These are phyloP conservation scores for Solanum arcanum DNA, from an alignment of 257 asterid species.

Conservation along the genomic window DNA sequence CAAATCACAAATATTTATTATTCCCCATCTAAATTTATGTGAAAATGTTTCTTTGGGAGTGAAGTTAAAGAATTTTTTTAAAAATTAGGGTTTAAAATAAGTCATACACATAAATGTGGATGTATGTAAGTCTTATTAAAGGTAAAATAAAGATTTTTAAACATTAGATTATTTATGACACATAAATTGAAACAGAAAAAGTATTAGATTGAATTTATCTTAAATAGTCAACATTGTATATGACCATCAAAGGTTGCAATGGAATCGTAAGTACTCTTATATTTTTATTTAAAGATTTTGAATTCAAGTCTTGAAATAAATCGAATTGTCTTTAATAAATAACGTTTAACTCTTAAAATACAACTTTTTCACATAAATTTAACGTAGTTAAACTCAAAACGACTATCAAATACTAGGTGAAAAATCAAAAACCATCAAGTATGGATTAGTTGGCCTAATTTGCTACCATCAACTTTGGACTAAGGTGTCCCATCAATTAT, in stretches of 20 bases:
- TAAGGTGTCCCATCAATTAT: background rate
- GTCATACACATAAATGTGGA: background rate
- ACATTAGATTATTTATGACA: background rate
- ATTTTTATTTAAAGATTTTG: background rate
- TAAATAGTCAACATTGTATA: background rate
- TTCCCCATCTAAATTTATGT: background rate
- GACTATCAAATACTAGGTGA: background rate
- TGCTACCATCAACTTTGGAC: background rate
- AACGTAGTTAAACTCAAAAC: background rate
- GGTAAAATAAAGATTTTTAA: background rate
- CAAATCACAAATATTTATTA: background rate
- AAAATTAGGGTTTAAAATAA: background rate
- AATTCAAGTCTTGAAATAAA: background rate
- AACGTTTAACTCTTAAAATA: rapidly evolving
- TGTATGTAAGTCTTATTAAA: background rate
- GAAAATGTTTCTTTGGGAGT: background rate
- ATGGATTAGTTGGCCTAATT: background rate
- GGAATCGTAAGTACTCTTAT: rapidly evolving
- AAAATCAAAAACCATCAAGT: background rate
- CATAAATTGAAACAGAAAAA: background rate
- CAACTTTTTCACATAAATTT: rapidly evolving
- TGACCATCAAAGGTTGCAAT: background rate
- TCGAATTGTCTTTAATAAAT: background rate
- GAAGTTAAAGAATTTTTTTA: background rate
- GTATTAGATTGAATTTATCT: background rate